Conservation (phyloP, 306 rosid genomes). For the Pueraria montana region DNA sequence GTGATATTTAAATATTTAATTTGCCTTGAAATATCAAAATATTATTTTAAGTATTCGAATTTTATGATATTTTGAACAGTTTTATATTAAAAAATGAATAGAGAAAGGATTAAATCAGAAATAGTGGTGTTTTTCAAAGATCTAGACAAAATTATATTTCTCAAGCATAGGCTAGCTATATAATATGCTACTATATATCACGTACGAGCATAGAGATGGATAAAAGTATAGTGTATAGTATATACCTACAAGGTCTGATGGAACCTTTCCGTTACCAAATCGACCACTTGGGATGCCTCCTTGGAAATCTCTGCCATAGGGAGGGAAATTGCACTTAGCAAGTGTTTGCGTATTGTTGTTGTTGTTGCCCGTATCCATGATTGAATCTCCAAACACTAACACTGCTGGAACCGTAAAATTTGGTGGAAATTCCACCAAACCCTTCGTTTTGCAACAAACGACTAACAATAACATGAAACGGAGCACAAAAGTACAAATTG, state of each 20-base stretch:
- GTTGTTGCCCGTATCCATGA: conserved; percentile 85
- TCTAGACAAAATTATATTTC: too few species aligned
- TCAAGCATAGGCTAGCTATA: too few species aligned
- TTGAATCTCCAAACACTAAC: conserved; percentile 79
- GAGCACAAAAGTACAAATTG: not conserved
- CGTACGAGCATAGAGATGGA: not conserved
- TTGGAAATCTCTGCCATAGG: conserved; percentile 51
- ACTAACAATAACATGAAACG: conserved; percentile 17
- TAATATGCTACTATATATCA: too few species aligned
- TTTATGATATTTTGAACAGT: too few species aligned
- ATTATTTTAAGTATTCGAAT: too few species aligned
- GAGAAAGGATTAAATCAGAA: too few species aligned
- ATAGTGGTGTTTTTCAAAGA: too few species aligned
- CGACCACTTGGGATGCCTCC: conserved; percentile 56
- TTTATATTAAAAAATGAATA: too few species aligned
- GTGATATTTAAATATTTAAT: too few species aligned
- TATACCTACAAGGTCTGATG: conserved; percentile 52
- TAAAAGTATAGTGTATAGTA: not conserved
- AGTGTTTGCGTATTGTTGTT: conserved; percentile 50
- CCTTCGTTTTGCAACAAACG: conserved; percentile 23
- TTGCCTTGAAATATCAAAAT: too few species aligned
- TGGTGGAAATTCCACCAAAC: conserved; percentile 52
- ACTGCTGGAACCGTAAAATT: conserved; percentile 65
- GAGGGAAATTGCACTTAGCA: conserved; percentile 53
- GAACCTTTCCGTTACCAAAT: conserved; percentile 57